Percentiles rank a stretch among this genome's conserved stretches.
Conservation (phyloP, 1,284 basidiomycete genomes). For the Mycena citricolor region DNA sequence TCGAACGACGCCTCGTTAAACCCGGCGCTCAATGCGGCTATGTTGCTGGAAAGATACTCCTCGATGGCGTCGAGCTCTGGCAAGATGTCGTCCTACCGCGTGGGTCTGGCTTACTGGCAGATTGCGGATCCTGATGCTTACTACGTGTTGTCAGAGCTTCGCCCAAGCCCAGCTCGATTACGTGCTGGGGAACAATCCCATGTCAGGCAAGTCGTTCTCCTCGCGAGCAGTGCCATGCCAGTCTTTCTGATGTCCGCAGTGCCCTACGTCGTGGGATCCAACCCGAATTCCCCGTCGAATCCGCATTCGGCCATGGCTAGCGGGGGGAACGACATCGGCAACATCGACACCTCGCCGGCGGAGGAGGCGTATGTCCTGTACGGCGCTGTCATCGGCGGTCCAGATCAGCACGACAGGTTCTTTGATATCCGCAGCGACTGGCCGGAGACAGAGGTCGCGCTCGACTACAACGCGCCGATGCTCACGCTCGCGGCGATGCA, state of each 20-base stretch:
- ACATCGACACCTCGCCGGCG: slow-evolving; percentile 73
- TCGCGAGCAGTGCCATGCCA: neutral
- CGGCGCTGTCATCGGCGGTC: slow-evolving; percentile 88
- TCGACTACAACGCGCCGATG: slow-evolving; percentile 87
- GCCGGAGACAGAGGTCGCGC: slow-evolving; percentile 75
- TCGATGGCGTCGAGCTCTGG: slow-evolving; percentile 64
- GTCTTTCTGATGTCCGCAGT: slow-evolving; percentile 34
- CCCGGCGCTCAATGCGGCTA: slow-evolving; percentile 83
- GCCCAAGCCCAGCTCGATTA: slow-evolving; percentile 81
- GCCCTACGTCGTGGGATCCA: slow-evolving; percentile 80
- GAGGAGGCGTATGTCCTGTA: slow-evolving; percentile 78
- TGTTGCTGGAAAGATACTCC: slow-evolving; percentile 77
- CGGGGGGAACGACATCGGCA: slow-evolving; percentile 68
- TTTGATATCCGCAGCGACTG: slow-evolving; percentile 85
- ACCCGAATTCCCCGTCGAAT: slow-evolving; percentile 88
- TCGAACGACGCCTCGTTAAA: slow-evolving; percentile 81
- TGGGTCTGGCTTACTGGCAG: slow-evolving; percentile 29
- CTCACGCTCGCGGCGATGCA: slow-evolving; percentile 79
- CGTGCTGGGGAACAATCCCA: slow-evolving; percentile 82
- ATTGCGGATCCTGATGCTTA: slow-evolving; percentile 1
- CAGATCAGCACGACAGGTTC: slow-evolving; percentile 72
- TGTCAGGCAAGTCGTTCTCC: slow-evolving; percentile 55
- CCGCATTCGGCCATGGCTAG: slow-evolving; percentile 87
- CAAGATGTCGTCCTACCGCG: slow-evolving; percentile 64
- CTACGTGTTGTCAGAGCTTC: slow-evolving; percentile 48